Evolutionary conservation across 2,329 filamentous ascomycete genomes (phyloP).

Genomic region (Aureobasidium leucospermi): DNA sequence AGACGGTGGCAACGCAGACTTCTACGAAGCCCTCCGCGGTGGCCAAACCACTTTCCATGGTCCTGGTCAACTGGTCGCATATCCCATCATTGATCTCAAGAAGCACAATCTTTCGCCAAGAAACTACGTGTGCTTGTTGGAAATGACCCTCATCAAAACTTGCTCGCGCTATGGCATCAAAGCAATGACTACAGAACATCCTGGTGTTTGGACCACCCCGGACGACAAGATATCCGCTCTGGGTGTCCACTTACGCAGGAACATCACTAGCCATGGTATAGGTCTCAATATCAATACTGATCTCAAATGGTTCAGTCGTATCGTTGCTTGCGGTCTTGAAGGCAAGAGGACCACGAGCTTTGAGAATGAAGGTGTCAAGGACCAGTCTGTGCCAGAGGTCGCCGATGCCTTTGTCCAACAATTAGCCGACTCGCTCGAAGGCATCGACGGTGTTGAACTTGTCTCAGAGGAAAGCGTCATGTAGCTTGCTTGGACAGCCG

Average conservation of each 20-base stretch:
- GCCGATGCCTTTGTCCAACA: constrained; percentile 35
- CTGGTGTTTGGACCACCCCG: constrained; percentile 65
- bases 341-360: constrained; percentile 76
- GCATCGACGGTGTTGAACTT: constrained; percentile 20
- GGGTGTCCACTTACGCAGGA: constrained; percentile 81
- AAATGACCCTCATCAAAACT: constrained; percentile 64
- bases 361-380: constrained; percentile 42
- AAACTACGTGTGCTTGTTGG: constrained; percentile 70
- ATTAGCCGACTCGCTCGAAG: constrained; percentile 26
- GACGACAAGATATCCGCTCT: constrained; percentile 78
- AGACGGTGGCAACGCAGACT: constrained; percentile 45
- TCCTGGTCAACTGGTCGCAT: constrained; percentile 86
- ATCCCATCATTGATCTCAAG: constrained; percentile 78
- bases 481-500: background rate
- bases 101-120: constrained; percentile 61
- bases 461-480: constrained; percentile 14
- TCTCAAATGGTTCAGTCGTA: constrained; percentile 58
- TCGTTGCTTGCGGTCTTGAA: constrained; percentile 82
- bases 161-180: constrained; percentile 54
- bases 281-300: constrained; percentile 70
- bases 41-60: constrained; percentile 94
- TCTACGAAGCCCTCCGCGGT: constrained; percentile 68
- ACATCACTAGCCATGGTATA: constrained; percentile 77
- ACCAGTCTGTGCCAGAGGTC: constrained; percentile 31
- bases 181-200: constrained; percentile 62